A percentile compares a stretch with the other conserved stretches of the same genome.
phyloP scores from a whole-genome alignment of 805 yeast species.

The Metschnikowia cubensis region DNA sequence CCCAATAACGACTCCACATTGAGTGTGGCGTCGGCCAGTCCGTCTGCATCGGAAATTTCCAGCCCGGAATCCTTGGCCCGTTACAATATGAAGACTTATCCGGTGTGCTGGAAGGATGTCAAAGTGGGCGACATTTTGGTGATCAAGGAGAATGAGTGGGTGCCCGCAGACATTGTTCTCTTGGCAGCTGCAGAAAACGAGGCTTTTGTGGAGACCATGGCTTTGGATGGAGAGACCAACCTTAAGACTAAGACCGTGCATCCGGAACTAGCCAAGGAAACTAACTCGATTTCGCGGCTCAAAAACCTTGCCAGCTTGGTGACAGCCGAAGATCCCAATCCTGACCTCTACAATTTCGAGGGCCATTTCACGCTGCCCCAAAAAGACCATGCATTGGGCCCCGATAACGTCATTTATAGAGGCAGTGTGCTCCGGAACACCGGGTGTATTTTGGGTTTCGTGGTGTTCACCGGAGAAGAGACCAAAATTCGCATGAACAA shows the following conservation, averaged over 20 bases:
- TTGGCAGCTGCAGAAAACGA: slow-evolving; percentile 61
- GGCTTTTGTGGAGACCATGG: slow-evolving; percentile 90
- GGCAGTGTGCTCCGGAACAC: slow-evolving; percentile 91
- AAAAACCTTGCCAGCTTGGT: slow-evolving; percentile 49
- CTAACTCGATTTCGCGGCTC: slow-evolving; percentile 49
- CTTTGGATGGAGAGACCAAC: slow-evolving; percentile 95
- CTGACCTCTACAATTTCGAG: slow-evolving; percentile 86
- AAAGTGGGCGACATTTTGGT: slow-evolving; percentile 84
- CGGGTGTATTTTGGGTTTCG: slow-evolving; percentile 66
- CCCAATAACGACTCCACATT: neutral
- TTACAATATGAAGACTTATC: slow-evolving; percentile 32
- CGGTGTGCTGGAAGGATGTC: slow-evolving; percentile 65
- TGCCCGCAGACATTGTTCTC: slow-evolving; percentile 86
- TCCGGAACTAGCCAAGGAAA: slow-evolving; percentile 50
- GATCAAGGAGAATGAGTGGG: slow-evolving; percentile 78
- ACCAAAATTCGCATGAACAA: slow-evolving; percentile 95
- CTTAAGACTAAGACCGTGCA: slow-evolving; percentile 72
- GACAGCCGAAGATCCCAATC: slow-evolving; percentile 86
- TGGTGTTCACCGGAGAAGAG: slow-evolving; percentile 92
- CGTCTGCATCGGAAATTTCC: slow-evolving; percentile 5
- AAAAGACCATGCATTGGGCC: slow-evolving; percentile 54
- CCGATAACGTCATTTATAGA: slow-evolving; percentile 82
- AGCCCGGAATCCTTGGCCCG: slow-evolving; percentile 12
- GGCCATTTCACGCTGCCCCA: slow-evolving; percentile 55
- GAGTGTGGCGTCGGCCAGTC: slow-evolving; percentile 1